Base-by-base conservation (phyloP, 306 rosid species). In the Acacia crassicarpa region DNA sequence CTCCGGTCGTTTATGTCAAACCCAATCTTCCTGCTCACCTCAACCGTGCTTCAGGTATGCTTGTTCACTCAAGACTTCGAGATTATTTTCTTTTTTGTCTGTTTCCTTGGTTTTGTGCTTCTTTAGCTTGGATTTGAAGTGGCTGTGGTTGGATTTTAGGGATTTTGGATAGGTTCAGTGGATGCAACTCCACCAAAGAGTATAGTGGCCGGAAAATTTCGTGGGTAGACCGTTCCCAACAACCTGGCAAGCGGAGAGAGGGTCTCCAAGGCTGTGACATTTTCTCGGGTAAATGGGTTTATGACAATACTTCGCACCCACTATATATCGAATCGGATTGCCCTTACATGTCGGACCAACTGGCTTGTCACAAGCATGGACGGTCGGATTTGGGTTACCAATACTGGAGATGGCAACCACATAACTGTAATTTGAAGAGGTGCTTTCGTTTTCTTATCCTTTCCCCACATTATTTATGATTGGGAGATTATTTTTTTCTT, bases 291-390 rank as follows among this genome's bases (percentile, higher is more conserved):
- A 87, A 84, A 76, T 95, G 99, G 99, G 94, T 93, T 25, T 95
- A 85, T 67, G 97, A 95, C 84, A 92, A 92, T 85, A 83, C 48
- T 16, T 90, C 97, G 35, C 67, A 92, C 85, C 99, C 99, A 43
- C 75, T 95, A 67, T 95, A 93, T 88, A 83, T 81, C 14, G 99
- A 91, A 71, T 72, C 85, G 0, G 86, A 83, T 43, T 95, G 99
- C 86, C 97, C 99, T 70, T 95, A 92, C 79, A 95, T 95, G 99
- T 95, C 99, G 40, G 99, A 95, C 81, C 99, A 95, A 90, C 85
- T 95, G 91, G 92, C 99, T 3, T 95, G 99, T 53, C 94, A 93
- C 83, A 95, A 88, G 86, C 99, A 95, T 82, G 99, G 98, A 71
- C 82, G 99, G 83, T 76, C 89, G 85, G 97, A 95, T 89, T 85